Percentiles rank a stretch among this genome's conserved stretches.
phyloP scores from a whole-genome alignment of 1,139 yeast species.

The Debaryomycetaceae sp. region DNA sequence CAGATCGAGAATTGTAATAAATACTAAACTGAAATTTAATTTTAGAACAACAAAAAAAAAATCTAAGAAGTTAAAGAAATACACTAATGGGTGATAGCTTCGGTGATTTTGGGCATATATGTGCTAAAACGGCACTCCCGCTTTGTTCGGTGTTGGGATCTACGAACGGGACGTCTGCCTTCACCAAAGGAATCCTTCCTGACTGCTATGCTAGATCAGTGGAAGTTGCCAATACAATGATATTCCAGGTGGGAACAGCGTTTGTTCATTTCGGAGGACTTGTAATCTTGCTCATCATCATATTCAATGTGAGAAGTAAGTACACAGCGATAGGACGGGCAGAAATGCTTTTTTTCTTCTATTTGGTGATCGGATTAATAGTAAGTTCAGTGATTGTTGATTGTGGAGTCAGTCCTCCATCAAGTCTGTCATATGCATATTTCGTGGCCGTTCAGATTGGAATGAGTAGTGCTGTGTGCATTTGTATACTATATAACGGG shows the following conservation, averaged over 20 bases:
- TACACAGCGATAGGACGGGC: conserved; percentile 92
- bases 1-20: not conserved
- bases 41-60: not conserved
- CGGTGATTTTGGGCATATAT: conserved; percentile 68
- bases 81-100: conserved; percentile 23
- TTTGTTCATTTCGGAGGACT: conserved; percentile 79
- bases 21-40: not conserved
- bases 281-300: conserved; percentile 59
- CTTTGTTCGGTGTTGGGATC: conserved; percentile 66
- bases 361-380: conserved; percentile 54
- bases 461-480: conserved; percentile 64
- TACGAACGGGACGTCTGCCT: conserved; percentile 21
- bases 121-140: conserved; percentile 71
- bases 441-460: conserved; percentile 83
- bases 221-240: conserved; percentile 84
- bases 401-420: conserved; percentile 90
- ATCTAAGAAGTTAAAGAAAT: not conserved
- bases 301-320: conserved; percentile 77
- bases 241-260: conserved; percentile 88
- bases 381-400: conserved; percentile 75
- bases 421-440: conserved; percentile 69
- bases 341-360: conserved; percentile 77
- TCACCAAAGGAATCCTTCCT: conserved; percentile 62
- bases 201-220: conserved; percentile 82
- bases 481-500: conserved; percentile 70